Conservation (phyloP, 2,329 filamentous ascomycete species). For the Coniosporium tulheliwenetii region DNA sequence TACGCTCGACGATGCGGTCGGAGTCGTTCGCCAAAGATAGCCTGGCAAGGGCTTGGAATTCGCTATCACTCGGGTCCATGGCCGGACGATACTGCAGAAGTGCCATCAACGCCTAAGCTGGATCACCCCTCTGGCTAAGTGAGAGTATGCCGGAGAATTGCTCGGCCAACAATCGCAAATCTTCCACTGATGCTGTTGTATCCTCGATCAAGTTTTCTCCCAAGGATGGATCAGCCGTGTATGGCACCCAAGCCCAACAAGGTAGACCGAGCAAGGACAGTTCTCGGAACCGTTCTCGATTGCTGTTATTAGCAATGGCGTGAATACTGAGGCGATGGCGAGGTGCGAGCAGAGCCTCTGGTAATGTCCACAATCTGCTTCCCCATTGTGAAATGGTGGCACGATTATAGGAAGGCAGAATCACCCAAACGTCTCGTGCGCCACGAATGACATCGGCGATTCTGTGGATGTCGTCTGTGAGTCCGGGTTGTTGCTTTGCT, state of each 20-base stretch:
- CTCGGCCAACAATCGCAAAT: conserved; percentile 13
- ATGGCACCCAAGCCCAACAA: conserved; percentile 6
- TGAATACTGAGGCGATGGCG: conserved; percentile 6
- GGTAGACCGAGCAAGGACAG: no score
- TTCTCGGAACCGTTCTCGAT: conserved; percentile 5
- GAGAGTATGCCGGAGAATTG: conserved; percentile 12
- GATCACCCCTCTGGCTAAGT: conserved; percentile 25
- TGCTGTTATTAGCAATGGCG: conserved; percentile 1
- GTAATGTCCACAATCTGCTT: conserved; percentile 30
- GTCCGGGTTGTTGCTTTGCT: conserved; percentile 42
- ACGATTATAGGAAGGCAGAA: conserved; percentile 5
- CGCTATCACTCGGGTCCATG: conserved; percentile 19
- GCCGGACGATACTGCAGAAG: conserved; percentile 23
- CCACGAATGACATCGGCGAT: conserved; percentile 31
- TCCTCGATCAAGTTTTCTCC: conserved; percentile 12
- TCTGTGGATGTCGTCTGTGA: conserved; percentile 19
- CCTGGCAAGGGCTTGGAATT: conserved; percentile 31
- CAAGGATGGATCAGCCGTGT: conserved; percentile 11
- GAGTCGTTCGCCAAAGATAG: conserved; percentile 31
- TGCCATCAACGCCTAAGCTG: conserved; percentile 32
- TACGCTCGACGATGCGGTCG: conserved; percentile 27
- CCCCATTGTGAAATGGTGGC: conserved; percentile 19
- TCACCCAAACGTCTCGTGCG: conserved; percentile 8
- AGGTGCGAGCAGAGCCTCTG: conserved; percentile 22
- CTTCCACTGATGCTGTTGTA: conserved; percentile 22